phyloP scores from a whole-genome alignment of 257 asterid species.

The Agastache rugosa region DNA sequence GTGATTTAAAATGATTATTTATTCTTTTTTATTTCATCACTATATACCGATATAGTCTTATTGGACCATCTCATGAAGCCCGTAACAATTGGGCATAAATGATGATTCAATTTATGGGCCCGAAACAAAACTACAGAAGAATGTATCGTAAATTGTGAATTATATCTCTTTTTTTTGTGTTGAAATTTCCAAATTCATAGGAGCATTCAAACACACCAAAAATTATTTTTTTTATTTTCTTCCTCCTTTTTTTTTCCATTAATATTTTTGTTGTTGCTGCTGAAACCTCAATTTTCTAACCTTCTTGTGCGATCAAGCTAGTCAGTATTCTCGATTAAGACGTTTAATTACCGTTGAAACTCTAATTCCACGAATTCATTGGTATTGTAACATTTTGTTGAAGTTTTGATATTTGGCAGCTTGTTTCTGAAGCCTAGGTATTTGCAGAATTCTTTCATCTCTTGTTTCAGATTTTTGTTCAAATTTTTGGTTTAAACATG shows the following conservation, averaged over 20 bases:
- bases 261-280: conserved; percentile 3
- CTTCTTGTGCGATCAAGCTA: conserved; percentile 20
- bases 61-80: too few species aligned
- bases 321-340: conserved; percentile 33
- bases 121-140: neutral
- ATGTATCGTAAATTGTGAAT: neutral
- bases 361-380: conserved; percentile 31
- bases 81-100: neutral
- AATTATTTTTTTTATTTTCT: neutral
- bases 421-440: conserved; percentile 31
- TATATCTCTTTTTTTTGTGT: neutral
- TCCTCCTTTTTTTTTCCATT: neutral
- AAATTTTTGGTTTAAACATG: neutral
- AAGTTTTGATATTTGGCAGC: conserved; percentile 10
- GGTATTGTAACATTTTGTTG: neutral
- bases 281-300: conserved; percentile 10
- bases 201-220: conserved; percentile 27
- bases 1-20: too few species aligned
- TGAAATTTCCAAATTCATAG: conserved; percentile 8
- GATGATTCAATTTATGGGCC: neutral
- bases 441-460: conserved; percentile 2
- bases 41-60: too few species aligned
- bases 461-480: neutral
- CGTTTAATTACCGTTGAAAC: conserved; percentile 36
- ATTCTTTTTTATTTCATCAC: too few species aligned